Percentiles rank a stretch among this genome's conserved stretches.
phyloP scores from a whole-genome alignment of 495 filamentous ascomycete species.

The Penicillium bovifimosum region DNA sequence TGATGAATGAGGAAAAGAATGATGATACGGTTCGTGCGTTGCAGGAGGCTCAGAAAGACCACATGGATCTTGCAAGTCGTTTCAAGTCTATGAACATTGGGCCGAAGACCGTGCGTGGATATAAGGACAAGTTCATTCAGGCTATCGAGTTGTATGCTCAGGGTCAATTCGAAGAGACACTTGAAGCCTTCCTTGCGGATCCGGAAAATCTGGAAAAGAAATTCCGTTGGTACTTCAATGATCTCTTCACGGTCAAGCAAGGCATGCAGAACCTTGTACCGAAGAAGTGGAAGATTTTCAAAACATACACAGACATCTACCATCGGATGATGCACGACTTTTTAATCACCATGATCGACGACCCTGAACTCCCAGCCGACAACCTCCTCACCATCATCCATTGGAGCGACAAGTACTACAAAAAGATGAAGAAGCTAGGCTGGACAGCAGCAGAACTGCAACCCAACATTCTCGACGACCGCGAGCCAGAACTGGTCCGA shows the following conservation, averaged over 20 bases:
- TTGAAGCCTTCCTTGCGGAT: conserved; percentile 72
- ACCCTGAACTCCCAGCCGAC: conserved; percentile 67
- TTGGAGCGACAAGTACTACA: conserved; percentile 93
- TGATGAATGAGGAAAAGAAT: conserved; percentile 93
- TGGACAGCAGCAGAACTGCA: conserved; percentile 64
- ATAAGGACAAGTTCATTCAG: conserved; percentile 90
- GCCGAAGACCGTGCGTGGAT: conserved; percentile 85
- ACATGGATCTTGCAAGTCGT: conserved; percentile 83
- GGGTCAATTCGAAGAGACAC: conserved; percentile 66
- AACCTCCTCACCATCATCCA: conserved; percentile 87
- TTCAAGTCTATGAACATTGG: conserved; percentile 94
- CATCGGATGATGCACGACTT: conserved; percentile 94
- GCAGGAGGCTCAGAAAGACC: conserved; percentile 89
- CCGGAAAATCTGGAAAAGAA: conserved; percentile 78
- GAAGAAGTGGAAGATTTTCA: conserved; percentile 95
- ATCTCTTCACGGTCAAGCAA: conserved; percentile 83
- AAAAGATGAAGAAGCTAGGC: conserved; percentile 88
- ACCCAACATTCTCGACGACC: conserved; percentile 80
- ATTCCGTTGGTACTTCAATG: conserved; percentile 94
- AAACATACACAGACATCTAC: conserved; percentile 83
- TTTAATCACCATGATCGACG: conserved; percentile 72
- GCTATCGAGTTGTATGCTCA: conserved; percentile 69
- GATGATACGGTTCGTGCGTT: conserved; percentile 85
- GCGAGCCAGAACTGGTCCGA: conserved; percentile 80
- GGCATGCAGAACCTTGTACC: conserved; percentile 88